Conservation (phyloP, 2,329 filamentous ascomycete genomes). For the Cercospora canescens region DNA sequence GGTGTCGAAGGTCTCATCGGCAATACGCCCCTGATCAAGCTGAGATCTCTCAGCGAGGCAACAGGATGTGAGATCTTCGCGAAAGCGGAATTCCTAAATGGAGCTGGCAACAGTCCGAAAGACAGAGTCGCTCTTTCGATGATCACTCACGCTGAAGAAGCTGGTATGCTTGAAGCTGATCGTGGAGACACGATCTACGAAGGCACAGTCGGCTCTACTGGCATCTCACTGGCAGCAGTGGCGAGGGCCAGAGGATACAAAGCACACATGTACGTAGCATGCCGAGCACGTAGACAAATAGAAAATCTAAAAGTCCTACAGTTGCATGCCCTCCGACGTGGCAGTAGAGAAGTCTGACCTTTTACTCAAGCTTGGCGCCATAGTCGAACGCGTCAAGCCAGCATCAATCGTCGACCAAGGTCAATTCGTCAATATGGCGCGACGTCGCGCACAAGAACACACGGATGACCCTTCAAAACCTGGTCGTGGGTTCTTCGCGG, state of each 20-base stretch:
- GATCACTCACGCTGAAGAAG: slow-evolving; percentile 76
- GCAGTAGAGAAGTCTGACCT: slow-evolving; percentile 85
- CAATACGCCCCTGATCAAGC: slow-evolving; percentile 7
- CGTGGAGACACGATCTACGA: slow-evolving; percentile 95
- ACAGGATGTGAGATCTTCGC: slow-evolving; percentile 88
- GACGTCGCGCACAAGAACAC: slow-evolving; percentile 73
- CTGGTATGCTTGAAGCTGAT: slow-evolving; percentile 72
- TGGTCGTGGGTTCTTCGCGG: slow-evolving; percentile 86
- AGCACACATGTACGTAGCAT: slow-evolving; percentile 70
- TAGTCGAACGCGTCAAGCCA: slow-evolving; percentile 86
- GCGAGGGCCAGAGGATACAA: slow-evolving; percentile 86
- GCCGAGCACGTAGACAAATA: neutral
- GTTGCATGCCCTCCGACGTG: slow-evolving; percentile 94
- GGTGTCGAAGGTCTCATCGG: slow-evolving; percentile 74
- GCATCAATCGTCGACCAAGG: slow-evolving; percentile 90
- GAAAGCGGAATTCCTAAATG: slow-evolving; percentile 95
- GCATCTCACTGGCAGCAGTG: slow-evolving; percentile 88
- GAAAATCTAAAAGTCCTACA: slow-evolving; percentile 31
- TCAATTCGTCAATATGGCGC: slow-evolving; percentile 93
- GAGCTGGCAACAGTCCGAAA: slow-evolving; percentile 89
- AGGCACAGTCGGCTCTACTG: slow-evolving; percentile 93
- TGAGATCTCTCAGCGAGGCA: slow-evolving; percentile 59
- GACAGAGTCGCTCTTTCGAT: slow-evolving; percentile 91
- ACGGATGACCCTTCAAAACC: slow-evolving; percentile 57
- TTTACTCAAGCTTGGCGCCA: slow-evolving; percentile 83